Conservation (phyloP, 2,329 filamentous ascomycete species). For the Aspergillus felis region DNA sequence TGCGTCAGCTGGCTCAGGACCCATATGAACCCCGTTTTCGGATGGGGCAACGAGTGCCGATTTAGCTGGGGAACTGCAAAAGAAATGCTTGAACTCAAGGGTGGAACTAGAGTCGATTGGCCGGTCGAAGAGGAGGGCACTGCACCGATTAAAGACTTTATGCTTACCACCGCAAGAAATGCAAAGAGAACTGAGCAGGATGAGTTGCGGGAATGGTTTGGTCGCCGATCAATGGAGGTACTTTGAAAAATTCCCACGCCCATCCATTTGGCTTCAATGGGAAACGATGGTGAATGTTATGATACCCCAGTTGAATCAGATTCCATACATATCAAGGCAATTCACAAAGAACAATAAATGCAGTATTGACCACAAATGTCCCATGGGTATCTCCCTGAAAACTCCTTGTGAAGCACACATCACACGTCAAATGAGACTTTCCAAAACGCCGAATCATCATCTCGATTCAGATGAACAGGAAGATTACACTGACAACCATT, state of each 20-base stretch:
- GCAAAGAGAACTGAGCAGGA: conserved; percentile 54
- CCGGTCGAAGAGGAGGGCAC: conserved; percentile 65
- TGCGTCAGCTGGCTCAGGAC: conserved; percentile 76
- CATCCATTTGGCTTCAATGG: conserved; percentile 9
- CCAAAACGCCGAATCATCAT: background rate
- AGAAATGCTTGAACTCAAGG: conserved; percentile 81
- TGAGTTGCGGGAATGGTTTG: conserved; percentile 80
- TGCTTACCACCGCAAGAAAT: conserved; percentile 43
- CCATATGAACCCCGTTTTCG: conserved; percentile 91
- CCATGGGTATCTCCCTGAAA: conserved; percentile 6
- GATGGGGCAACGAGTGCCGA: conserved; percentile 87
- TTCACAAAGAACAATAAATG: background rate
- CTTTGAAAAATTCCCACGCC: conserved; percentile 52
- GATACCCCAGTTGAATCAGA: conserved; percentile 20
- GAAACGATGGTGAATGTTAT: conserved; percentile 20
- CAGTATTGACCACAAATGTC: background rate
- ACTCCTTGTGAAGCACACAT: background rate
- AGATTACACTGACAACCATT: background rate
- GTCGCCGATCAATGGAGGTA: conserved; percentile 63
- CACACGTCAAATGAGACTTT: background rate
- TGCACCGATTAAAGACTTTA: conserved; percentile 72
- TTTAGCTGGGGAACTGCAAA: conserved; percentile 97
- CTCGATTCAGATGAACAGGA: background rate
- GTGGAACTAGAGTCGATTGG: conserved; percentile 76
- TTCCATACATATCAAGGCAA: background rate